A percentile compares a stretch with the other conserved stretches of the same genome.
These are phyloP conservation scores for Aurifilum marmelostoma DNA, from an alignment of 2,329 filamentous ascomycete genomes.

Conservation along the genomic window DNA sequence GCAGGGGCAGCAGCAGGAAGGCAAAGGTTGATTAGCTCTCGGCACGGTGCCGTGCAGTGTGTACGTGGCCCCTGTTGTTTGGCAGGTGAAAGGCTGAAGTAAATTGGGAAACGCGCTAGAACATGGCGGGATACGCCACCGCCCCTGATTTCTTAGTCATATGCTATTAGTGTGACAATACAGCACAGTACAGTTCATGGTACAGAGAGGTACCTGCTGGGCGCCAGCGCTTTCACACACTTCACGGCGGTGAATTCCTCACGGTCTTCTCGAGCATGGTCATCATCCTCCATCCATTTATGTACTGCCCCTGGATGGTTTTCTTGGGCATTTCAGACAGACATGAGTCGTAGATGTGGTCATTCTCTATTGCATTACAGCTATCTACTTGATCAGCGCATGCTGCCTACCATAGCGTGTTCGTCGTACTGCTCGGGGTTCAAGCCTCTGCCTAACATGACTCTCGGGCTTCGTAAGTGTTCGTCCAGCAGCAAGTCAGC, in stretches of 20 bases:
- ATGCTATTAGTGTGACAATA: background rate
- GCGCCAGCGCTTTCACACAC: background rate
- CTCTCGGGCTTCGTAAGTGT: conserved; percentile 1
- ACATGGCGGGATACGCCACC: background rate
- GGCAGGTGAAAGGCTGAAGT: conserved; percentile 13
- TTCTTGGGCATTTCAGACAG: background rate
- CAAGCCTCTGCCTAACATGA: background rate
- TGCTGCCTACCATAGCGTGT: background rate
- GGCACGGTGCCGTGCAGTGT: background rate
- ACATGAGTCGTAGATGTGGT: too few relatives aligned
- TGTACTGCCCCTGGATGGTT: background rate
- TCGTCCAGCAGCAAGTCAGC: background rate
- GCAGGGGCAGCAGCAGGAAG: background rate
- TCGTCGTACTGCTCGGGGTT: background rate
- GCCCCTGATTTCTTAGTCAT: conserved; percentile 1
- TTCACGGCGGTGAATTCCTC: too few relatives aligned
- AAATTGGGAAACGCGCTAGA: conserved; percentile 15
- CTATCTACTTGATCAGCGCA: background rate
- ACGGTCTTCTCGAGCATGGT: too few relatives aligned
- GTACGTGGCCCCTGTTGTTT: conserved; percentile 21
- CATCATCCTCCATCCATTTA: too few relatives aligned
- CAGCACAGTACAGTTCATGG: too few relatives aligned
- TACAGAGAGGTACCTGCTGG: too few relatives aligned
- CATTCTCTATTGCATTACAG: too few relatives aligned
- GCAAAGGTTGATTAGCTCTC: background rate